Percentiles rank a stretch among this genome's conserved stretches.
Conservation (phyloP, 2,329 filamentous ascomycete genomes). For the Diaporthe sp. region DNA sequence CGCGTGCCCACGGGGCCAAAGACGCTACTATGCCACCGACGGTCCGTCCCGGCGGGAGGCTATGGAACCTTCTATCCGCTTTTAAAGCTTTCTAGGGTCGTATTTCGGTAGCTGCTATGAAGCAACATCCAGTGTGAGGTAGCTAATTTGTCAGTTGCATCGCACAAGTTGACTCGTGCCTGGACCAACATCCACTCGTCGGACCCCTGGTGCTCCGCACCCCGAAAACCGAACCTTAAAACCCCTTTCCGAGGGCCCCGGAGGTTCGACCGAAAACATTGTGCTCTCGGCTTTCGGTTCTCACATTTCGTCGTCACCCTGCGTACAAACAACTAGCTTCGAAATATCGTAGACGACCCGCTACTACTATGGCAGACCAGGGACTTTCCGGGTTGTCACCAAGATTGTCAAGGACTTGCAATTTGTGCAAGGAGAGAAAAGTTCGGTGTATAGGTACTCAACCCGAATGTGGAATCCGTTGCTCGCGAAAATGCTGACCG, state of each 20-base stretch:
- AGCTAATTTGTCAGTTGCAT: background rate
- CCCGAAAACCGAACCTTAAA: background rate
- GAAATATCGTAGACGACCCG: background rate
- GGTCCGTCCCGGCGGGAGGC: background rate
- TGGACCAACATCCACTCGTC: background rate
- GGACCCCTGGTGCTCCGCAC: background rate
- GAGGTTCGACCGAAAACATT: background rate
- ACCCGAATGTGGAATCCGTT: too few species aligned
- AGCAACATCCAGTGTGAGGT: background rate
- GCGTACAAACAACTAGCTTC: too few species aligned
- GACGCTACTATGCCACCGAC: background rate
- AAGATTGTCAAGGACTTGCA: constrained; percentile 1
- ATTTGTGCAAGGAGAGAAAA: constrained; percentile 22
- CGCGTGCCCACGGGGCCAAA: background rate
- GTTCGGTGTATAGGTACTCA: background rate
- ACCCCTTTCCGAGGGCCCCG: background rate
- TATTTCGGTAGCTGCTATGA: too few species aligned
- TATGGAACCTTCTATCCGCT: too few species aligned
- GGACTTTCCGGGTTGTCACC: background rate
- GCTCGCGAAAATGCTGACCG: background rate
- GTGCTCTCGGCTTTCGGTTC: background rate
- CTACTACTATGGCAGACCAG: background rate
- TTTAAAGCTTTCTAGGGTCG: background rate
- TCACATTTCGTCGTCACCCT: background rate
- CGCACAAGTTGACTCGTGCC: background rate